phyloP scores from a whole-genome alignment of 2,329 filamentous ascomycete species.

The Trichothecium roseum region DNA sequence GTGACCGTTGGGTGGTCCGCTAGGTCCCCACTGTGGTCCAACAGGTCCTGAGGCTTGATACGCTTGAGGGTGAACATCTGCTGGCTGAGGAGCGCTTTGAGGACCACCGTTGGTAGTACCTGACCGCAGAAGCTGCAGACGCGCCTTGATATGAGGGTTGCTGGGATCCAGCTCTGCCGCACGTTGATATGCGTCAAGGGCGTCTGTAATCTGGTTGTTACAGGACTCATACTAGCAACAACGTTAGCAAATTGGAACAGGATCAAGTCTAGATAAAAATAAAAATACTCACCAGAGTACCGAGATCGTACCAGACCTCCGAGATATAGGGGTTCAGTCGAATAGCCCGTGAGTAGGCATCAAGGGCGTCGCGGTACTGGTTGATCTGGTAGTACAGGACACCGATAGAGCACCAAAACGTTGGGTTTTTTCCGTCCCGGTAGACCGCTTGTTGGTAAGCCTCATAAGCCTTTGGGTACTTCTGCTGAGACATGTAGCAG shows the following conservation, averaged over 20 bases:
- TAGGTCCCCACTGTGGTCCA: slow-evolving; percentile 45
- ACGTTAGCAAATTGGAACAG: slow-evolving; percentile 16
- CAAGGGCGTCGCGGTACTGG: slow-evolving; percentile 93
- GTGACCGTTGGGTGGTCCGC: slow-evolving; percentile 35
- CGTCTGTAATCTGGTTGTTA: slow-evolving; percentile 97
- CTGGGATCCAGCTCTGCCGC: slow-evolving; percentile 87
- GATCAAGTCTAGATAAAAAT: slow-evolving; percentile 1
- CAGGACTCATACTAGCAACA: slow-evolving; percentile 78
- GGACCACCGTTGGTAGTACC: slow-evolving; percentile 64
- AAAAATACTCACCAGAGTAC: slow-evolving; percentile 84
- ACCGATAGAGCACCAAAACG: slow-evolving; percentile 99
- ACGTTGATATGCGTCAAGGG: slow-evolving; percentile 87
- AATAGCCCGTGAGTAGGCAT: slow-evolving; percentile 95
- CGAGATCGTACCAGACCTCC: slow-evolving; percentile 97
- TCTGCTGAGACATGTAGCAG: slow-evolving; percentile 99
- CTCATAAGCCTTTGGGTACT: slow-evolving; percentile 97
- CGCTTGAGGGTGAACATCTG: slow-evolving; percentile 90
- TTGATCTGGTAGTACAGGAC: slow-evolving; percentile 99
- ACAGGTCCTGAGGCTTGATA: slow-evolving; percentile 78
- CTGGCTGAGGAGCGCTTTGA: slow-evolving; percentile 75
- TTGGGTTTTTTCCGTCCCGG: slow-evolving; percentile 92
- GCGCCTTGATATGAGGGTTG: slow-evolving; percentile 93
- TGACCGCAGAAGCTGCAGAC: slow-evolving; percentile 78
- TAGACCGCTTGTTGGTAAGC: slow-evolving; percentile 98
- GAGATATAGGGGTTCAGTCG: slow-evolving; percentile 96